Evolutionary conservation across 441 rosid genomes (phyloP), one percentile per base, ranked within the genome.

Genomic region (Omphalea diandra): DNA sequence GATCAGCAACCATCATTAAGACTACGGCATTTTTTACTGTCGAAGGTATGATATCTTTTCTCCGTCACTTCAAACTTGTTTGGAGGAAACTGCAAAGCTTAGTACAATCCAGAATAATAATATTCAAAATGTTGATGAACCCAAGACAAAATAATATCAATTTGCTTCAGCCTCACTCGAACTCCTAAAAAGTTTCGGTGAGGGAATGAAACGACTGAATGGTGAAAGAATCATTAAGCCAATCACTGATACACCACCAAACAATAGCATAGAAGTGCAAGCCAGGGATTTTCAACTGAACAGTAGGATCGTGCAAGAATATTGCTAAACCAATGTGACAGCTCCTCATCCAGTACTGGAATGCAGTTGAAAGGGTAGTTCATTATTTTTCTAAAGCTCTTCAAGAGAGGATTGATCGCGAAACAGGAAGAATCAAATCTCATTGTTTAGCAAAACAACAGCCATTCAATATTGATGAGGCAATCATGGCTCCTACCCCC

Each of bases 381-480:
- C 71, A 78, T 70, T 85, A 83, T 55, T 84, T 83, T 54, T 55
- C 86, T 0, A 69, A 80, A 36, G 89, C 85, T 12, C 89, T 88
- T 20, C 74, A 64, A 11, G 84, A 78, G 73, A 81, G 80, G 79
- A 85, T 88, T 31, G 81, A 85, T 56, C 68, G 74, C 54, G 86
- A 82, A 55, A 77, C 77, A 0, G 85, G 93, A 52, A 70, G 72
- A 58, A 4, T 35, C 22, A 33, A 38, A 2, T 26, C 56, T 0
- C 72, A 77, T 10, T 69, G 58, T 22, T 33, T 46, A 4, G 40
- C 26, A 22, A 70, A 20, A 29, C 54, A 20, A 8, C 57, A 35
- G 40, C 8, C 27, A 18, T 38, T 66, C n/a, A 59, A 76, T 47
- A 20, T 74, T 27, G 81, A 80, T 10, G 65, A 68, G 44, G 77